phyloP scores from a whole-genome alignment of 2,329 filamentous ascomycete species.

The Scopulariopsis brevicaulis region DNA sequence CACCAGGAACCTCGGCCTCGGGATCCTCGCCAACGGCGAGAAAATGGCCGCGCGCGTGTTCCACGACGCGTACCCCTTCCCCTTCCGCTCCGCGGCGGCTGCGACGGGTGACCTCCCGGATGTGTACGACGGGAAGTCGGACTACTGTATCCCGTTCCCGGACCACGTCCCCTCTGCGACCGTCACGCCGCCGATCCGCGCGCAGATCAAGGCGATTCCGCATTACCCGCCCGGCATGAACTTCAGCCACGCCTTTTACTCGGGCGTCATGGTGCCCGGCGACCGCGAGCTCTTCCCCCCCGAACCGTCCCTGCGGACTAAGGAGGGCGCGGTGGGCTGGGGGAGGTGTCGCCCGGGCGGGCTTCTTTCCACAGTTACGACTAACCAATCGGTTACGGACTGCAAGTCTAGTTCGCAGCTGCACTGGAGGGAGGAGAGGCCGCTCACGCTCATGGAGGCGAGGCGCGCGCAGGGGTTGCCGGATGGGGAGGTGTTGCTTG shows the following conservation, averaged over 20 bases:
- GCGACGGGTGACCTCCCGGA: constrained; percentile 48
- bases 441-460: constrained; percentile 54
- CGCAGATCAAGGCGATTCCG: constrained; percentile 47
- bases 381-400: constrained; percentile 37
- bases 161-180: constrained; percentile 50
- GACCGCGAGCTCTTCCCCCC: constrained; percentile 29
- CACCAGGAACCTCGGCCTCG: constrained; percentile 28
- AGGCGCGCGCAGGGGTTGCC: constrained; percentile 58
- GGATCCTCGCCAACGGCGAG: constrained; percentile 46
- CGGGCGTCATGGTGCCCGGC: constrained; percentile 21
- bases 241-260: constrained; percentile 31
- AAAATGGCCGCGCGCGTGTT: constrained; percentile 40
- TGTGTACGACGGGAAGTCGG: constrained; percentile 48
- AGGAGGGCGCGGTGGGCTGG: constrained; percentile 31
- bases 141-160: constrained; percentile 52
- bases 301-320: constrained; percentile 25
- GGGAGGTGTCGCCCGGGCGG: constrained; percentile 36
- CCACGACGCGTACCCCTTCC: constrained; percentile 42
- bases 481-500: constrained; percentile 60
- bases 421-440: constrained; percentile 56
- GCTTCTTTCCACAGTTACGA: constrained; percentile 54
- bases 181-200: constrained; percentile 24
- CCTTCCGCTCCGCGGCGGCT: constrained; percentile 38
- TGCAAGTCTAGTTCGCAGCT: constrained; percentile 39
- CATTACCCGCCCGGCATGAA: constrained; percentile 42